These are phyloP conservation scores for Salvia hispanica DNA, from an alignment of 257 asterid species.

Conservation along the genomic window DNA sequence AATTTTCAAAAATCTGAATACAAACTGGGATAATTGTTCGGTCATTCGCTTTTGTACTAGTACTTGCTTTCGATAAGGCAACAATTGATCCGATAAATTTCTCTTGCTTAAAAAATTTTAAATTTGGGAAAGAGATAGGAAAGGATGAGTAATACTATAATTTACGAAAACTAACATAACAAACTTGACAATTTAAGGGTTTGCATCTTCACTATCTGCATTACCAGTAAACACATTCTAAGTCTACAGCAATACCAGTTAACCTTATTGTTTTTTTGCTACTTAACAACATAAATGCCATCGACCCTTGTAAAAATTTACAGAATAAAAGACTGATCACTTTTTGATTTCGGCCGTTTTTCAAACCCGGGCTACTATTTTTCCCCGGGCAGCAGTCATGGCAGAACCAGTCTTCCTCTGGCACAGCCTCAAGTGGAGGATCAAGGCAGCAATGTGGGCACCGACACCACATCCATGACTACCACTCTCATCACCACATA, in stretches of 20 bases:
- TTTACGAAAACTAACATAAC: background rate
- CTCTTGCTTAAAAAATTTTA: too few relatives aligned
- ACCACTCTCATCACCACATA: conserved; percentile 67
- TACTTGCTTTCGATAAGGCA: too few relatives aligned
- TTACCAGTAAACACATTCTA: background rate
- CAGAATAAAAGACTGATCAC: conserved; percentile 14
- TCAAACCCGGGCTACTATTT: conserved; percentile 26
- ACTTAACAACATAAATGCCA: background rate
- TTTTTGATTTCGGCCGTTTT: conserved; percentile 42
- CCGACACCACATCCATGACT: conserved; percentile 67
- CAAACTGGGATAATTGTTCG: too few relatives aligned
- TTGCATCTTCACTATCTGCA: background rate
- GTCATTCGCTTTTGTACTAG: too few relatives aligned
- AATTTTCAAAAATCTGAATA: too few relatives aligned
- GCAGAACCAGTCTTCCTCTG: conserved; percentile 78
- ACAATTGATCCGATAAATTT: too few relatives aligned
- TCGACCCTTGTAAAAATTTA: background rate
- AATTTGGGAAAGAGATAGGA: too few relatives aligned
- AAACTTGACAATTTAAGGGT: background rate
- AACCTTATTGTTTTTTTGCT: background rate
- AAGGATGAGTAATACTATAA: too few relatives aligned
- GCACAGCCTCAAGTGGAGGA: conserved; percentile 69
- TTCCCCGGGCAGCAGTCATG: conserved; percentile 37
- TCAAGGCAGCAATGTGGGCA: conserved; percentile 62
- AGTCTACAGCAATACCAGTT: background rate